Evolutionary conservation across 257 asterid genomes (phyloP).

Genomic region (Solanum habrochaites): DNA sequence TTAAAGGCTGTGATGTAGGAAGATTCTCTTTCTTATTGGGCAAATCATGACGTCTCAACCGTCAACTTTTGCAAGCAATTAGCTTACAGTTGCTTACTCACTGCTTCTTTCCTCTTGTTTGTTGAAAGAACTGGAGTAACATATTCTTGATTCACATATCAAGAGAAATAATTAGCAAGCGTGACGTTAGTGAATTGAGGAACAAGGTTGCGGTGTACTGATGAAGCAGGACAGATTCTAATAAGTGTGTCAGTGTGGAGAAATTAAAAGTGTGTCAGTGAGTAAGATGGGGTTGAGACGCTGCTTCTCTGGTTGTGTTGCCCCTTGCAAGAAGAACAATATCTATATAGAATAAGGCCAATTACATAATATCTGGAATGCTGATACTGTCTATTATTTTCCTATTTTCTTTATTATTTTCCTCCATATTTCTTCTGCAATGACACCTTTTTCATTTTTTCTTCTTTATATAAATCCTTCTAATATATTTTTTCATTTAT

Average conservation of each 20-base stretch:
- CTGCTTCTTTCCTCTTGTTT: not conserved
- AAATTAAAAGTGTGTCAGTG: no score
- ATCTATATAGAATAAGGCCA: not conserved
- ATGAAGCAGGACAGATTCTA: no score
- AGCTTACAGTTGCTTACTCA: not conserved
- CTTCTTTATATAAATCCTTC: no score
- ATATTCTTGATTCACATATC: not conserved
- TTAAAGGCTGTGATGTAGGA: not conserved
- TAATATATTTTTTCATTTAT: no score
- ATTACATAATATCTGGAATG: not conserved
- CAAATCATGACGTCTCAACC: not conserved
- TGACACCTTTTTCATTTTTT: not conserved
- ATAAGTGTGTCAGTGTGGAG: no score
- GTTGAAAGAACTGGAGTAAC: not conserved
- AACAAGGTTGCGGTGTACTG: no score
- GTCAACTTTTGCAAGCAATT: not conserved
- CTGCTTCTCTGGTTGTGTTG: not conserved
- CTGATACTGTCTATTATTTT: no score
- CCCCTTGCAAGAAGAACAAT: not conserved
- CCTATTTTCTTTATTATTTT: not conserved
- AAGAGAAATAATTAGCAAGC: not conserved
- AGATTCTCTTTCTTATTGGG: not conserved
- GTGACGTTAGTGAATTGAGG: no score
- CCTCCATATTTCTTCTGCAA: not conserved
- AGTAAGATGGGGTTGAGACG: no score